These are phyloP conservation scores for Aspergillus cavernicola DNA, from an alignment of 495 filamentous ascomycete genomes.

Conservation along the genomic window DNA sequence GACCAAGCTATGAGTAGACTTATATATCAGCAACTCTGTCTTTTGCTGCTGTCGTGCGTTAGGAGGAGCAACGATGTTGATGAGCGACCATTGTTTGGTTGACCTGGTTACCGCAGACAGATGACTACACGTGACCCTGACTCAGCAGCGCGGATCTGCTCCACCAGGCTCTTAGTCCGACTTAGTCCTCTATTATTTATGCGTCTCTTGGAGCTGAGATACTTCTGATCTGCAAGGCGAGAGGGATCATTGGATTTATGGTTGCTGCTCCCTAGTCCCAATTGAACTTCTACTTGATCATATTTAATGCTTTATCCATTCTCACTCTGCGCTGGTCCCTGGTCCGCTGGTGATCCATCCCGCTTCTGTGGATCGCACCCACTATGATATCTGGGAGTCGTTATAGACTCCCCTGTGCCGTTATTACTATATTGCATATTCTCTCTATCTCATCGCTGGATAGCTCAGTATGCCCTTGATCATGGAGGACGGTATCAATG, in stretches of 20 bases:
- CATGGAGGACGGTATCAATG: conserved; percentile 68
- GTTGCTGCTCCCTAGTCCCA: background rate
- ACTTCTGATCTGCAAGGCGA: conserved; percentile 3
- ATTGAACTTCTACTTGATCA: background rate
- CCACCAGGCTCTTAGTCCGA: conserved; percentile 6
- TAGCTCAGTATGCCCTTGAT: conserved; percentile 46
- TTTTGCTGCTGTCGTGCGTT: too few relatives aligned
- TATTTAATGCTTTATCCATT: background rate
- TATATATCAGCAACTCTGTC: too few relatives aligned
- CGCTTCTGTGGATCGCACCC: conserved; percentile 3
- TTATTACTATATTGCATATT: background rate
- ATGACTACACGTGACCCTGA: conserved; percentile 22
- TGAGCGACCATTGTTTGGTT: too few relatives aligned
- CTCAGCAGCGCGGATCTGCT: conserved; percentile 13
- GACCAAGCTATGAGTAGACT: too few relatives aligned
- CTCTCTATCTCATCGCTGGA: too few relatives aligned
- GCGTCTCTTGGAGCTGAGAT: background rate
- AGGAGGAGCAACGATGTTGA: too few relatives aligned
- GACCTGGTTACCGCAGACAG: conserved; percentile 19
- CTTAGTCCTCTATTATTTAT: conserved; percentile 2
- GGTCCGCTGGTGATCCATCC: background rate
- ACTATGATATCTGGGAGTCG: conserved; percentile 13
- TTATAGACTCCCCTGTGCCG: background rate
- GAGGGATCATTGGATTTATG: background rate
- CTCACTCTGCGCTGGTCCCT: background rate